A percentile compares a stretch with the other conserved stretches of the same genome.
Evolutionary conservation across 371 early-diverging fungal genomes (phyloP).

Genomic region (Apophysomyces elegans): DNA sequence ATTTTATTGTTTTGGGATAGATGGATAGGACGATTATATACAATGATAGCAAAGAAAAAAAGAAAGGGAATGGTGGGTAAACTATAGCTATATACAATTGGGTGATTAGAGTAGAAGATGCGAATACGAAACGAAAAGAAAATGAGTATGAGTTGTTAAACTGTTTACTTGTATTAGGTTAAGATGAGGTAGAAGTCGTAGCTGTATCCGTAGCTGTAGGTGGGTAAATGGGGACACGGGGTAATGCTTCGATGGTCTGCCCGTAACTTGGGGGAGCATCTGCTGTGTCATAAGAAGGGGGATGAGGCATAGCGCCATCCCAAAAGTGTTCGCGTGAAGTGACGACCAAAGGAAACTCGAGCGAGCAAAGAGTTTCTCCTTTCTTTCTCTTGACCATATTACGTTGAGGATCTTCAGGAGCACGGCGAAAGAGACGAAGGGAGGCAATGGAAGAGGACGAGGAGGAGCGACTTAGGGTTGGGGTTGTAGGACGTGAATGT

Average conservation of each 20-base stretch:
- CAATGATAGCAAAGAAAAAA: too few species aligned
- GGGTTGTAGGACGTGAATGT: conserved; percentile 30
- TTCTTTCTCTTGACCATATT: conserved; percentile 15
- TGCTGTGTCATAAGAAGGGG: conserved; percentile 38
- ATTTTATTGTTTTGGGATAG: too few species aligned
- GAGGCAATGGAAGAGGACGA: conserved; percentile 45
- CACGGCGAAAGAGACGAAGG: conserved; percentile 24
- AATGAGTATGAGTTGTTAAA: neutral
- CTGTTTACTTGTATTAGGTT: neutral
- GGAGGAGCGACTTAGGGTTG: conserved; percentile 41
- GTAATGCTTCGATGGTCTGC: conserved; percentile 34
- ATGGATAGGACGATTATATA: too few species aligned
- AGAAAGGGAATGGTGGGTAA: too few species aligned
- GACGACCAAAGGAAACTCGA: conserved; percentile 49
- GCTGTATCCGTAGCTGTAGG: neutral
- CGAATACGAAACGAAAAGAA: neutral
- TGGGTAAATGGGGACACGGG: conserved; percentile 45
- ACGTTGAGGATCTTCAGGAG: conserved; percentile 22
- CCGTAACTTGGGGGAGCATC: conserved; percentile 49
- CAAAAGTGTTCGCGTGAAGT: conserved; percentile 50
- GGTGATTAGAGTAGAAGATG: too few species aligned
- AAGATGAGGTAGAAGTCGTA: neutral
- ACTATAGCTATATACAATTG: too few species aligned
- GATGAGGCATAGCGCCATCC: conserved; percentile 29
- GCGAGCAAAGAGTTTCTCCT: conserved; percentile 30